Evolutionary conservation across 352 stramenopile species (phyloP).

Genomic region (Phytophthora pseudosyringae): DNA sequence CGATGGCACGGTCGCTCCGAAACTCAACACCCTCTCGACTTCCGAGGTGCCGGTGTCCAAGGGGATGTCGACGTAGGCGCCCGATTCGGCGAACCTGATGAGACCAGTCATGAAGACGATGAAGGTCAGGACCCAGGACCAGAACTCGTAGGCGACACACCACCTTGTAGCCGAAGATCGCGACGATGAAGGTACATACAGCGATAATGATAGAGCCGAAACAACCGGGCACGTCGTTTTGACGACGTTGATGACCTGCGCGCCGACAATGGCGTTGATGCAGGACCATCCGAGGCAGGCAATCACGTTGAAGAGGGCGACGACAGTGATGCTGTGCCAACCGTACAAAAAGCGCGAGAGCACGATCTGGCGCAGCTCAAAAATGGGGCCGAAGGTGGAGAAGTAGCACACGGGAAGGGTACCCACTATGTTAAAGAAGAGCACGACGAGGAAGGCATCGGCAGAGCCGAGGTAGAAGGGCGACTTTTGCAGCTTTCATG

Average conservation of each 20-base stretch:
- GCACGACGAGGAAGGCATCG: constrained; percentile 49
- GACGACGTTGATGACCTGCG: constrained; percentile 54
- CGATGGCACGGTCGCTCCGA: constrained; percentile 40
- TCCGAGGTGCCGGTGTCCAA: constrained; percentile 45
- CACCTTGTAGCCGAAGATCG: constrained; percentile 57
- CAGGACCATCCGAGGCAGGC: constrained; percentile 51
- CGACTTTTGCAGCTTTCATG: constrained; percentile 55
- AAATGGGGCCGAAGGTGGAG: constrained; percentile 49
- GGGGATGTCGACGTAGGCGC: constrained; percentile 52
- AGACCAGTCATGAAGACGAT: constrained; percentile 58
- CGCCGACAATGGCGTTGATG: constrained; percentile 58
- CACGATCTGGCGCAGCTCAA: constrained; percentile 58
- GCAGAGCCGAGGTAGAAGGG: constrained; percentile 45
- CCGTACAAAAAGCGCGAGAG: constrained; percentile 58
- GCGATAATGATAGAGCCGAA: constrained; percentile 54
- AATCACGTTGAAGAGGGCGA: constrained; percentile 54
- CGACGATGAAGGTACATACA: constrained; percentile 47
- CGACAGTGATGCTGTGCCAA: constrained; percentile 49
- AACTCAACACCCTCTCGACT: constrained; percentile 44
- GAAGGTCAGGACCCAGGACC: constrained; percentile 52
- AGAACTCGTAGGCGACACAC: constrained; percentile 62
- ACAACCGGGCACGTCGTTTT: constrained; percentile 52
- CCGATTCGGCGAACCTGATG: constrained; percentile 43
- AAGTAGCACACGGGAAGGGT: constrained; percentile 53
- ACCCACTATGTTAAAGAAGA: constrained; percentile 53